Conservation (phyloP, 2,329 filamentous ascomycete genomes). For the Apiospora sp. region DNA sequence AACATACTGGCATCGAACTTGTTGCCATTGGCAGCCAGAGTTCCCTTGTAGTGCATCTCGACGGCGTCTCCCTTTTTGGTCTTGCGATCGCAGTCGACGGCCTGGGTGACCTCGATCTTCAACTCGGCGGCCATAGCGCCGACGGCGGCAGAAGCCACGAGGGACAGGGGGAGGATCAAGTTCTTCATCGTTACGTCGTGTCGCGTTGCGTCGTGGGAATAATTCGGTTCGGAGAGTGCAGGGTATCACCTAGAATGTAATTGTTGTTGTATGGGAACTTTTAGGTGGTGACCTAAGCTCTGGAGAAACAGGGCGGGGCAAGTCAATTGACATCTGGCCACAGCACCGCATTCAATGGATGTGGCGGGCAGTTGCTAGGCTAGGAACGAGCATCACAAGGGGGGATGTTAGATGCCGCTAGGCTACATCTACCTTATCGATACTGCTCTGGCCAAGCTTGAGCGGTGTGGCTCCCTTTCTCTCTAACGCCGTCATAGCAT, state of each 20-base stretch:
- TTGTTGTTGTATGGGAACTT: constrained; percentile 8
- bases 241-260: neutral
- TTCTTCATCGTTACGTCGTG: constrained; percentile 52
- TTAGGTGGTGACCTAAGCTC: neutral
- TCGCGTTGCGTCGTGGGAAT: constrained; percentile 18
- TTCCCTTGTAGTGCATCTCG: constrained; percentile 88
- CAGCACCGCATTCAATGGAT: neutral
- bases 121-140: constrained; percentile 67
- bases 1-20: constrained; percentile 80
- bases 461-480: neutral
- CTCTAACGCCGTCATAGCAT: neutral
- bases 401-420: neutral
- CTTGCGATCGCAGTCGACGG: constrained; percentile 82
- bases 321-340: constrained; percentile 15
- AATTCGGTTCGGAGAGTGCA: neutral
- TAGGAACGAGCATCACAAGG: neutral
- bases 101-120: constrained; percentile 78
- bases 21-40: constrained; percentile 73
- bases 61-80: constrained; percentile 79
- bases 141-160: constrained; percentile 59
- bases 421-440: neutral
- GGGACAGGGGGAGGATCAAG: constrained; percentile 55
- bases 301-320: neutral
- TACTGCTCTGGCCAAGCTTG: neutral
- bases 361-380: neutral